These are phyloP conservation scores for Naganishia onofrii DNA, from an alignment of 768 basidiomycete species.

Conservation along the genomic window DNA sequence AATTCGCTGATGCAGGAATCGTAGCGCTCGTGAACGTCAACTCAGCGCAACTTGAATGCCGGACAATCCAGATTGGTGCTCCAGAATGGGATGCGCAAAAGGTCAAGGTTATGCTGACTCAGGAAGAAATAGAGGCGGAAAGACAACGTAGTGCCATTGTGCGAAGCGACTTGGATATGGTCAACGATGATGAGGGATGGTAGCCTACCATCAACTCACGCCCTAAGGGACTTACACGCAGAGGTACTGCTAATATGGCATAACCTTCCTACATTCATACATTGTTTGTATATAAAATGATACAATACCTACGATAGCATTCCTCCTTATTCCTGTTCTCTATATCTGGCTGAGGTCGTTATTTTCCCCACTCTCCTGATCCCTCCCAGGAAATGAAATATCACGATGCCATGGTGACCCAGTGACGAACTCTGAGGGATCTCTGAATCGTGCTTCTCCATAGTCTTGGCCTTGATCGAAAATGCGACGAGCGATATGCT, in stretches of 20 bases:
- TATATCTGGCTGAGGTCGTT: no score
- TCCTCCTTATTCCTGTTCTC: no score
- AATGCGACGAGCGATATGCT: no score
- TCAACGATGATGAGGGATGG: slow-evolving; percentile 32
- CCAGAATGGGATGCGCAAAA: slow-evolving; percentile 41
- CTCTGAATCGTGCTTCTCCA: no score
- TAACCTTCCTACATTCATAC: no score
- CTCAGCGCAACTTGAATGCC: slow-evolving; percentile 59
- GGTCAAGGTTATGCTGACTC: slow-evolving; percentile 55
- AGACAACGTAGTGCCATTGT: slow-evolving; percentile 24
- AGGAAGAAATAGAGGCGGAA: slow-evolving; percentile 31
- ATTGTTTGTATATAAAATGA: no score
- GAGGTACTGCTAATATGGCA: background rate
- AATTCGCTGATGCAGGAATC: slow-evolving; percentile 72
- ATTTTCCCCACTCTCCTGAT: no score
- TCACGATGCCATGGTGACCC: no score
- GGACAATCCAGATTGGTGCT: slow-evolving; percentile 49
- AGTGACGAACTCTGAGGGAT: no score
- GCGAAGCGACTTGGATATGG: slow-evolving; percentile 32
- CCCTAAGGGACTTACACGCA: background rate
- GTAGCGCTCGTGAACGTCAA: slow-evolving; percentile 76
- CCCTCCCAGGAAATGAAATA: no score
- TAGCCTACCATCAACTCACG: background rate
- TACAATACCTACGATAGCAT: no score
- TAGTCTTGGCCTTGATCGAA: no score